Conservation (phyloP, 2,329 filamentous ascomycete genomes). For the Neonectria faginata region DNA sequence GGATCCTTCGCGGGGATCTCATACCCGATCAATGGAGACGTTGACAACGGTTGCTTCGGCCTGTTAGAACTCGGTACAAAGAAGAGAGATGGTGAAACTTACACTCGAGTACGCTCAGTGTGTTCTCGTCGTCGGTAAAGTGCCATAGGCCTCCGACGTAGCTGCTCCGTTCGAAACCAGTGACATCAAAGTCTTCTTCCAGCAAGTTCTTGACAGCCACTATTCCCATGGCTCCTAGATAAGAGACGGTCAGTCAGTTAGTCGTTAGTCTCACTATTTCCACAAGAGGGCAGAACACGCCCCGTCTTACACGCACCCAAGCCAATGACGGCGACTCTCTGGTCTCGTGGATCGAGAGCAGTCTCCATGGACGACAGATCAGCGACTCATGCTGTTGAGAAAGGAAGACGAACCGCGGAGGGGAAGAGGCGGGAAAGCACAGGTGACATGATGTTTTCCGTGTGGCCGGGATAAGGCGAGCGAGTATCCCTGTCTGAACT, state of each 20-base stretch:
- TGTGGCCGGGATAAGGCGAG: neutral
- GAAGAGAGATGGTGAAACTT: constrained; percentile 30
- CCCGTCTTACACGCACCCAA: constrained; percentile 25
- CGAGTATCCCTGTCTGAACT: constrained; percentile 6
- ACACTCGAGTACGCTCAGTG: constrained; percentile 50
- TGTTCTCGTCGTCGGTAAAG: constrained; percentile 51
- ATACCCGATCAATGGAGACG: constrained; percentile 38
- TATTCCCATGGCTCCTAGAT: constrained; percentile 52
- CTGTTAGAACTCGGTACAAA: neutral
- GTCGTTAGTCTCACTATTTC: neutral
- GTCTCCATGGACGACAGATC: constrained; percentile 17
- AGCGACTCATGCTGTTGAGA: constrained; percentile 5
- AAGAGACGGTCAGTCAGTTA: neutral
- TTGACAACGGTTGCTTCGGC: constrained; percentile 45
- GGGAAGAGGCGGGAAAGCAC: constrained; percentile 9
- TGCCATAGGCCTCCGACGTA: constrained; percentile 59
- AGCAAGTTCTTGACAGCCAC: constrained; percentile 56
- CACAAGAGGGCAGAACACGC: neutral
- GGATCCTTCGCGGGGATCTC: constrained; percentile 1
- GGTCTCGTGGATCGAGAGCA: constrained; percentile 20
- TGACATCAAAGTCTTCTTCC: constrained; percentile 58
- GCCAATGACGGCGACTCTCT: constrained; percentile 33
- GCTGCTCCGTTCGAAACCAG: constrained; percentile 56
- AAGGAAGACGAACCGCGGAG: neutral
- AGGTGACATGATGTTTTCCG: constrained; percentile 12